A percentile compares a stretch with the other conserved stretches of the same genome.
Conservation (phyloP, 1,284 basidiomycete species). For the Phlebopus sp. region DNA sequence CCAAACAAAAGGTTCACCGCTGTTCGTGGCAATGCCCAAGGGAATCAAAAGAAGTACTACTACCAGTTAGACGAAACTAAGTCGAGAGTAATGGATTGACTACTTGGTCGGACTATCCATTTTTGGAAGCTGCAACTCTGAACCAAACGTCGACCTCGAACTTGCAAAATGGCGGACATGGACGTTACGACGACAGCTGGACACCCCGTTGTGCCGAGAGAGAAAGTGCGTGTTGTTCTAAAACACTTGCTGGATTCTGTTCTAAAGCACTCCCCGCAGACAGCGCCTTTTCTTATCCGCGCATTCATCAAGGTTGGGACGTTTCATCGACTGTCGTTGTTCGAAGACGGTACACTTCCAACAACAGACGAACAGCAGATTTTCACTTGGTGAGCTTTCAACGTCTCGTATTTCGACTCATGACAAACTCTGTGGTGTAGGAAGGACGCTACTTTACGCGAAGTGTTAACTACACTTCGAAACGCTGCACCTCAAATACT, state of each 20-base stretch:
- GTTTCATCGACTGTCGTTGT: constrained; percentile 67
- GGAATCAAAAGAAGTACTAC: too few species aligned
- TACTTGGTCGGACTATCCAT: too few species aligned
- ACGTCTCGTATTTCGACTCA: constrained; percentile 1
- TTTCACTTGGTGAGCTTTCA: constrained; percentile 60
- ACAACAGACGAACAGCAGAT: constrained; percentile 75
- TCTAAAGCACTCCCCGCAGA: constrained; percentile 41
- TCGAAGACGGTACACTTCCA: constrained; percentile 71
- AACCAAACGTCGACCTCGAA: constrained; percentile 16
- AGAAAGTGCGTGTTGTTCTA: constrained; percentile 33
- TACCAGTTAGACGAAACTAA: too few species aligned
- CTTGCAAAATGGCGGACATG: constrained; percentile 32
- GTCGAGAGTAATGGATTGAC: too few species aligned
- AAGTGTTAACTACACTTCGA: constrained; percentile 71
- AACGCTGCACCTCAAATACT: constrained; percentile 57
- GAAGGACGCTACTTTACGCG: constrained; percentile 76
- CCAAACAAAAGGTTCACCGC: too few species aligned
- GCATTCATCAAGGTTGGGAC: constrained; percentile 77
- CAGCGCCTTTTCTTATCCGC: constrained; percentile 72
- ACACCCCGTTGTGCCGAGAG: constrained; percentile 37
- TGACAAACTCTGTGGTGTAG: constrained; percentile 34
- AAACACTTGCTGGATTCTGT: neutral
- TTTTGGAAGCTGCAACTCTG: constrained; percentile 7
- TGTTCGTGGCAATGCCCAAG: too few species aligned
- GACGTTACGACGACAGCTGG: constrained; percentile 35